Conservation (phyloP, 2,329 filamentous ascomycete species). For the Coniochaeta pulveracea region DNA sequence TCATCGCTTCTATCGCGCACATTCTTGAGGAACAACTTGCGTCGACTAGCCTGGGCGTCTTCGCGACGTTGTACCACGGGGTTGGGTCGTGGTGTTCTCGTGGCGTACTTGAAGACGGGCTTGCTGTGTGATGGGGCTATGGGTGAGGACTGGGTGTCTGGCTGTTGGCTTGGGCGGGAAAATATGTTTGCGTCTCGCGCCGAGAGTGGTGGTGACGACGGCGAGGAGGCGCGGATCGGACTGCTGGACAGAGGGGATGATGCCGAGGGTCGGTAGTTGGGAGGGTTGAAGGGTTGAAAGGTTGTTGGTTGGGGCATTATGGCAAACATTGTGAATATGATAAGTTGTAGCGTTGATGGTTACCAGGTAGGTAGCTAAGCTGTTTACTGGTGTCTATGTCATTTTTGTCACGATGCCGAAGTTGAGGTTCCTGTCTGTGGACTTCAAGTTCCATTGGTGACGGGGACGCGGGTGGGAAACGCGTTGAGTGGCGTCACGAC, state of each 20-base stretch:
- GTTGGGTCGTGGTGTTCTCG: slow-evolving; percentile 48
- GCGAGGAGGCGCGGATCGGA: slow-evolving; percentile 40
- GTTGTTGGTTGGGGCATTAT: slow-evolving; percentile 15
- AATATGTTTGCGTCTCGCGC: slow-evolving; percentile 31
- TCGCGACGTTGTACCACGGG: slow-evolving; percentile 51
- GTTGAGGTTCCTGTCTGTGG: no score
- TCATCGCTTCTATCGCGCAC: slow-evolving; percentile 51
- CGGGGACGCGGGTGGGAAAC: not conserved
- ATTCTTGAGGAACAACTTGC: slow-evolving; percentile 58
- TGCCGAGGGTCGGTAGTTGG: slow-evolving; percentile 28
- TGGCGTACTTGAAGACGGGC: slow-evolving; percentile 33
- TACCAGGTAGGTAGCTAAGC: not conserved
- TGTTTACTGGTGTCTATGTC: no score
- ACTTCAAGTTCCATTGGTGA: not conserved
- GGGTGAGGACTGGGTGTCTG: slow-evolving; percentile 33
- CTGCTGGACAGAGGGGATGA: slow-evolving; percentile 50
- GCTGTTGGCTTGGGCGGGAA: slow-evolving; percentile 17
- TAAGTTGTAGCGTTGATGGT: slow-evolving; percentile 3
- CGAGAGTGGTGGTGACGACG: slow-evolving; percentile 20
- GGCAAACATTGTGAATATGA: slow-evolving; percentile 20
- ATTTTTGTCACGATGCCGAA: no score
- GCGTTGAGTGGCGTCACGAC: not conserved
- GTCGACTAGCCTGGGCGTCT: slow-evolving; percentile 49
- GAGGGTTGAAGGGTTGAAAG: slow-evolving; percentile 16
- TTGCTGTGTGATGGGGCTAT: slow-evolving; percentile 19